Evolutionary conservation across 139 green algal species (phyloP), one percentile per base, ranked within the genome.

Genomic region (Chlorella sp.): DNA sequence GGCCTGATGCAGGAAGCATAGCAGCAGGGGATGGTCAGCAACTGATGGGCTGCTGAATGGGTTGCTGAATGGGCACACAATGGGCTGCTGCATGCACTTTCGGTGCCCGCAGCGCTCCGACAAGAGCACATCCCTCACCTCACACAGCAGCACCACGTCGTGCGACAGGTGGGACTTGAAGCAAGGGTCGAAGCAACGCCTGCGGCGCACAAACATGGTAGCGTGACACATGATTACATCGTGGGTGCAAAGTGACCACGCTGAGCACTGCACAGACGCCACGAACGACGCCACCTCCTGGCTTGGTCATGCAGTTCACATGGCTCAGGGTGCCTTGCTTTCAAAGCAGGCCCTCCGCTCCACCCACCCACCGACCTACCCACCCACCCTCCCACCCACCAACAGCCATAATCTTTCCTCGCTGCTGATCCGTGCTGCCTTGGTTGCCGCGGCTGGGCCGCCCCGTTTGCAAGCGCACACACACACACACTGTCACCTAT

Each of bases 101-200:
- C 49, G 23, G 22, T n/a, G 10, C 3, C 36, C 22, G n/a, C n/a
- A n/a, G n/a, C n/a, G n/a, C n/a, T n/a, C n/a, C n/a, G n/a, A n/a
- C n/a, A n/a, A n/a, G n/a, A n/a, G n/a, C n/a, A n/a, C n/a, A n/a
- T n/a, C n/a, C n/a, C 70, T 0, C 59, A 82, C 77, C 70, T 83
- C 66, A 77, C 86, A 93, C 49, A 93, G 76, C 62, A 94, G 83
- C 26, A 94, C 83, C 31, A 94, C 82, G 79, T 94, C 89, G 74
- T 94, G 89, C 51, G 51, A 80, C 31, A 90, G 78, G 75, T 94
- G 89, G 72, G 73, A 87, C 76, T 93, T 94, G 36, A 88, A 80
- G 14, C 73, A 31, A 55, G 42, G 42, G 17, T 17, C 10, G 42
- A 55, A 17, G 10, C 10, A 55, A 17, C 42, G 17, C 42, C 10